Conservation (phyloP, 202 grass and related monocot species). For the Saccharum hybrid region DNA sequence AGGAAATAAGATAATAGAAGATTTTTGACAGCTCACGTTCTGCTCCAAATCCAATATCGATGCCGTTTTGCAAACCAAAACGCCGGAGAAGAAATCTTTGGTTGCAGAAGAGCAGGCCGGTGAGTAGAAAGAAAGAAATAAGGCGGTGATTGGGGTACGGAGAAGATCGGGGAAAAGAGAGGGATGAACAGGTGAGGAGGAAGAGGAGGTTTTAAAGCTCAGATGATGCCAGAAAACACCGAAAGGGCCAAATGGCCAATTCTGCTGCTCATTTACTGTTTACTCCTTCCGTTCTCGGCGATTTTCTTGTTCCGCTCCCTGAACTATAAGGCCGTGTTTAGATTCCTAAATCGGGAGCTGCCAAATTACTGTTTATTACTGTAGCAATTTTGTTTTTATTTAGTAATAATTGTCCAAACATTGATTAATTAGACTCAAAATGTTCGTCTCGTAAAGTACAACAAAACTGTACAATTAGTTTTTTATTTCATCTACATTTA, state of each 20-base stretch:
- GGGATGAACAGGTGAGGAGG: conserved; percentile 35
- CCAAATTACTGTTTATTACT: too few relatives aligned
- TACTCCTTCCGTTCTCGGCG: neutral
- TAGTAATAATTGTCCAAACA: too few relatives aligned
- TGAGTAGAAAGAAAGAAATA: too few relatives aligned
- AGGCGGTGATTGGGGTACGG: conserved; percentile 29
- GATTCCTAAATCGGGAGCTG: too few relatives aligned
- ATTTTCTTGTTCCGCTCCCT: neutral
- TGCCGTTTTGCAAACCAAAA: conserved; percentile 28
- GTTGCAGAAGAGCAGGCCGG: neutral
- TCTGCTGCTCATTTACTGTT: neutral
- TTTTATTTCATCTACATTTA: too few relatives aligned
- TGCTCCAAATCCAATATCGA: conserved; percentile 37
- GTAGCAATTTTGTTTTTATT: too few relatives aligned
- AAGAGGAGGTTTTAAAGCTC: conserved; percentile 24
- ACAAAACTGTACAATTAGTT: too few relatives aligned
- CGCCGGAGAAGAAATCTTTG: conserved; percentile 4
- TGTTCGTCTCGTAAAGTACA: too few relatives aligned
- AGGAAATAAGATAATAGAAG: conserved; percentile 24
- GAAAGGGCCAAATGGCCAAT: neutral
- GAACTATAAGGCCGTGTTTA: too few relatives aligned
- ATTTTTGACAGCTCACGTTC: conserved; percentile 53
- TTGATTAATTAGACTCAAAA: too few relatives aligned
- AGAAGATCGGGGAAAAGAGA: conserved; percentile 24
- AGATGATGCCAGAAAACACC: conserved; percentile 5